phyloP scores from a whole-genome alignment of 2,329 filamentous ascomycete species.

The Fusarium sp. region DNA sequence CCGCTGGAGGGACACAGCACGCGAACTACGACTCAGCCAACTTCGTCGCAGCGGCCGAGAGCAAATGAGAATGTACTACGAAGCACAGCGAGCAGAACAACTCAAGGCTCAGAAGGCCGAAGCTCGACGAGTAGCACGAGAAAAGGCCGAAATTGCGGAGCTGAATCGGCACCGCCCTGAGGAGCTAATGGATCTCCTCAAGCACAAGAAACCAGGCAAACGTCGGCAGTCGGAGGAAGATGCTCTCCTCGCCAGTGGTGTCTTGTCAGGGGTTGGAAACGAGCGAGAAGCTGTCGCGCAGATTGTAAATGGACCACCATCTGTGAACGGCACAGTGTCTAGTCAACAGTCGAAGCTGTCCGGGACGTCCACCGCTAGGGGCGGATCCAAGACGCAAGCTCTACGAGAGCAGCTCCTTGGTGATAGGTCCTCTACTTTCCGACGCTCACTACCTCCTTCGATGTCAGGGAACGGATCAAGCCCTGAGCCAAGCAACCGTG shows the following conservation, averaged over 20 bases:
- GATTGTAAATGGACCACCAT: constrained; percentile 50
- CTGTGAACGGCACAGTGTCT: constrained; percentile 33
- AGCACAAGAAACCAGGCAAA: constrained; percentile 47
- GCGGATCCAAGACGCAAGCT: constrained; percentile 53
- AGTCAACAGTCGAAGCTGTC: constrained; percentile 37
- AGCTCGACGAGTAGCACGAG: constrained; percentile 41
- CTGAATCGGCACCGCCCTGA: constrained; percentile 51
- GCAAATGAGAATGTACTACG: constrained; percentile 60
- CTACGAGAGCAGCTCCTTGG: constrained; percentile 51
- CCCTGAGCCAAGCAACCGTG: constrained; percentile 42
- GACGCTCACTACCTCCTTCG: constrained; percentile 54
- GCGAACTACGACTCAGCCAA: constrained; percentile 61
- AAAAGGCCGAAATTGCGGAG: constrained; percentile 41
- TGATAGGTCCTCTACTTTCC: constrained; percentile 48
- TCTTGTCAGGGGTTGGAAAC: constrained; percentile 55
- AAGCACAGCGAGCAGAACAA: constrained; percentile 51
- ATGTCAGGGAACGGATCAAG: constrained; percentile 43
- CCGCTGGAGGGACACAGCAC: constrained; percentile 63
- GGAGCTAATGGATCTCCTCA: constrained; percentile 50
- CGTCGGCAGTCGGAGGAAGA: constrained; percentile 50
- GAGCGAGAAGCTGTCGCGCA: constrained; percentile 51
- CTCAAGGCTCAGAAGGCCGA: constrained; percentile 51
- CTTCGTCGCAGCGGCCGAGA: constrained; percentile 65
- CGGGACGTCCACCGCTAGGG: constrained; percentile 33
- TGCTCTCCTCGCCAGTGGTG: constrained; percentile 56